Conservation (phyloP, 805 yeast species). For the Teunomyces aglyptinius region DNA sequence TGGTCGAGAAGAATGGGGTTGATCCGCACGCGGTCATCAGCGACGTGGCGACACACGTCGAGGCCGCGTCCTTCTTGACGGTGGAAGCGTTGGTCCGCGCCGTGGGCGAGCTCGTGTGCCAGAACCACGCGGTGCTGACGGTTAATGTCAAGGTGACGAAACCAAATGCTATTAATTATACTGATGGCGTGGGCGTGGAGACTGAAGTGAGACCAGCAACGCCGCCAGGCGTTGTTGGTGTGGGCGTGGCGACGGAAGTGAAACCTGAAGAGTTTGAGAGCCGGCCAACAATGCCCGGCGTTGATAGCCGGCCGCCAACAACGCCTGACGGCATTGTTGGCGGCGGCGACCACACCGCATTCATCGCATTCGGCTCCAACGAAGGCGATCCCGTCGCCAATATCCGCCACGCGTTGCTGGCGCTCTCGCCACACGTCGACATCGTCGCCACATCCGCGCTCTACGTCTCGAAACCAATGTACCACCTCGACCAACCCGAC, state of each 20-base stretch:
- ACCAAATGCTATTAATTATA: conserved; percentile 83
- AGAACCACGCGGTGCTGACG: conserved; percentile 34
- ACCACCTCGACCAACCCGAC: conserved; percentile 70
- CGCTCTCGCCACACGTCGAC: conserved; percentile 41
- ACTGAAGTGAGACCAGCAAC: conserved; percentile 44
- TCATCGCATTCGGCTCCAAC: conserved; percentile 88
- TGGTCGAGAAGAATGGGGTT: conserved; percentile 26
- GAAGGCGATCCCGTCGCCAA: conserved; percentile 68
- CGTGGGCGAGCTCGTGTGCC: conserved; percentile 58
- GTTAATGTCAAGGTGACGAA: conserved; percentile 69
- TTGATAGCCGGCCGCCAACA: no score
- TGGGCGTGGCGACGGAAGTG: no score
- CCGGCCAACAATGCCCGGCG: no score
- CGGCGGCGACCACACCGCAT: no score
- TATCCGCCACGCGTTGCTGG: conserved; percentile 53
- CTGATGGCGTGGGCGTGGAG: conserved; percentile 89
- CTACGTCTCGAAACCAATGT: conserved; percentile 93
- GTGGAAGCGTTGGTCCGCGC: conserved; percentile 86
- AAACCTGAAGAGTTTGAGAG: conserved; percentile 21
- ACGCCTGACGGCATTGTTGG: no score
- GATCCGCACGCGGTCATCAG: conserved; percentile 45
- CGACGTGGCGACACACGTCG: conserved; percentile 59
- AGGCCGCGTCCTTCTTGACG: conserved; percentile 78
- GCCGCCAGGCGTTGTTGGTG: conserved; percentile 26
- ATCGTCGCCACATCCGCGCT: conserved; percentile 69